Conservation (phyloP, 345 rosid genomes). For the Excoecaria agallocha region DNA sequence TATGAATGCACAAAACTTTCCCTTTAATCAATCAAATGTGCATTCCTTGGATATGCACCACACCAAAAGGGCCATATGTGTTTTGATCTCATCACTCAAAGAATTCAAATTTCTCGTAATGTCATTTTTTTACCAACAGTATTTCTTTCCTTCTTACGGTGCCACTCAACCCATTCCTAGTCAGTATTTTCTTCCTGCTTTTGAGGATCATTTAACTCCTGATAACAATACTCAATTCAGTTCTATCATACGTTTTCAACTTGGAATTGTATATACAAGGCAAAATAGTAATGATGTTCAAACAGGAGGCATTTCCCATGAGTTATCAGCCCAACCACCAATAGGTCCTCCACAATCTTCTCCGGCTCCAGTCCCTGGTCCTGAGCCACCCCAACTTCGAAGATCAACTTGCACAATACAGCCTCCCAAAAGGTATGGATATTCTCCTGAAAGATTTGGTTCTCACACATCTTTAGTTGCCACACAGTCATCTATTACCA, state of each 20-base stretch:
- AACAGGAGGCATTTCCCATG: background rate
- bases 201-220: too few relatives aligned
- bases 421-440: background rate
- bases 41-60: background rate
- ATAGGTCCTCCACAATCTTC: background rate
- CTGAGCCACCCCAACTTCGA: background rate
- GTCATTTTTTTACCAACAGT: background rate
- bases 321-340: background rate
- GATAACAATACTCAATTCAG: too few relatives aligned
- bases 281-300: background rate
- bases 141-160: background rate
- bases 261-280: background rate
- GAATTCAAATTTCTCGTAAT: background rate
- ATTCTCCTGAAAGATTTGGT: background rate
- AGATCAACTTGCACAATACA: background rate
- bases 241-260: too few relatives aligned
- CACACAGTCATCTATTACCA: constrained; percentile 2
- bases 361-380: background rate
- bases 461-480: background rate
- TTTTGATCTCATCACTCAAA: background rate
- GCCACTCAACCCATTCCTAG: background rate
- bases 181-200: background rate
- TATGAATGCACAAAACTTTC: background rate
- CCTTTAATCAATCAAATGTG: background rate
- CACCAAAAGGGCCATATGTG: background rate